Percentiles rank a stretch among this genome's conserved stretches.
Evolutionary conservation across 768 basidiomycete genomes (phyloP).

Genomic region (Harrya chromipes): DNA sequence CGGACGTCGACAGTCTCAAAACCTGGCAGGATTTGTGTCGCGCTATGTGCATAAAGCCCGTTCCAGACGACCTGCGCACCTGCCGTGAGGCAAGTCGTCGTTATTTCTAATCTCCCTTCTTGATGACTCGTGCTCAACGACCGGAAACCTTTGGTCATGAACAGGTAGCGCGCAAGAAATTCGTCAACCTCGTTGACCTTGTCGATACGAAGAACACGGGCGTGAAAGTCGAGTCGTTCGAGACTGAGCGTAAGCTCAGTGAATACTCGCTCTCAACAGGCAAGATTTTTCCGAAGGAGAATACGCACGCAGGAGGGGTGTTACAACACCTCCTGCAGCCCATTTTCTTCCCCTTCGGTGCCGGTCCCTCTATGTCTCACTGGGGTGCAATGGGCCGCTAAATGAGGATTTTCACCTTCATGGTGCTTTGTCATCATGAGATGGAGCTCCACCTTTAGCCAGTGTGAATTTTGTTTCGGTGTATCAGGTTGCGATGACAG

Average conservation of each 20-base stretch:
- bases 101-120: background rate
- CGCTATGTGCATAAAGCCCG: background rate
- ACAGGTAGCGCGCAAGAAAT: background rate
- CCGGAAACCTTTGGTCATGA: too few species aligned
- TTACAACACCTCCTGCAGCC: constrained; percentile 12
- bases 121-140: too few species aligned
- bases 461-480: too few species aligned
- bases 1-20: background rate
- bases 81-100: constrained; percentile 14
- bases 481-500: too few species aligned
- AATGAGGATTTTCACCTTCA: too few species aligned
- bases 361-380: background rate
- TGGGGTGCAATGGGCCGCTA: background rate
- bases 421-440: too few species aligned
- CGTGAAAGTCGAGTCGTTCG: background rate
- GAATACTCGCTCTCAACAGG: constrained; percentile 7
- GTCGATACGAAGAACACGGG: constrained; percentile 8
- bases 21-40: constrained; percentile 12
- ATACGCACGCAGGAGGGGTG: constrained; percentile 14
- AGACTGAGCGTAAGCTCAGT: constrained; percentile 7
- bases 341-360: background rate
- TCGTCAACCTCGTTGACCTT: constrained; percentile 21
- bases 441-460: too few species aligned
- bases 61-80: background rate
- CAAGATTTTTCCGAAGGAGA: constrained; percentile 16